Conservation (phyloP, 257 asterid genomes). For the Jaltomata sinuosa region DNA sequence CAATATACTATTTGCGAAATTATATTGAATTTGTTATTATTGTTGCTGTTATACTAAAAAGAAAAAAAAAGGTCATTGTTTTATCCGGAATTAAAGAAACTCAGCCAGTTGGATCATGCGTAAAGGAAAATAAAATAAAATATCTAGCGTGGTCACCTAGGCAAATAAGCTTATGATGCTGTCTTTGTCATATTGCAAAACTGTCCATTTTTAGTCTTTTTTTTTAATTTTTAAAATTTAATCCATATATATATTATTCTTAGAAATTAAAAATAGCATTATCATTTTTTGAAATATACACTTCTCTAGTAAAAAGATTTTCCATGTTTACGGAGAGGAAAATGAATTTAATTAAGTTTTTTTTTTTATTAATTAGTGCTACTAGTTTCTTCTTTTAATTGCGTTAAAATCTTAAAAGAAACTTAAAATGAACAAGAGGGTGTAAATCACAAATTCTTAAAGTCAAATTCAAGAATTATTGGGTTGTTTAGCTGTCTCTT, state of each 20-base stretch:
- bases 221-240: not conserved
- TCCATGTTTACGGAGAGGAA: not conserved
- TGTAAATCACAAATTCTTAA: not conserved
- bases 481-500: not conserved
- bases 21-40: too few relatives aligned
- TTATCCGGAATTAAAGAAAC: not conserved
- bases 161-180: not conserved
- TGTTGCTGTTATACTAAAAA: too few relatives aligned
- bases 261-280: not conserved
- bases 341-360: not conserved
- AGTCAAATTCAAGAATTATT: not conserved
- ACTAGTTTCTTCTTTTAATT: not conserved
- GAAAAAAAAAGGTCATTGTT: too few relatives aligned
- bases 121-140: not conserved
- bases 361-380: not conserved
- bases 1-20: too few relatives aligned
- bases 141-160: not conserved
- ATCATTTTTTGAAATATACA: not conserved
- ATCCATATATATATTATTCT: not conserved
- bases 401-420: too few relatives aligned
- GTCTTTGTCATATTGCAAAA: not conserved
- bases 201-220: not conserved
- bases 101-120: not conserved
- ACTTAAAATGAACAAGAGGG: not conserved
- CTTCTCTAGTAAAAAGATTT: not conserved